Conservation (phyloP, 192 early-diverging fungal genomes). For the Entomortierella parvispora region DNA sequence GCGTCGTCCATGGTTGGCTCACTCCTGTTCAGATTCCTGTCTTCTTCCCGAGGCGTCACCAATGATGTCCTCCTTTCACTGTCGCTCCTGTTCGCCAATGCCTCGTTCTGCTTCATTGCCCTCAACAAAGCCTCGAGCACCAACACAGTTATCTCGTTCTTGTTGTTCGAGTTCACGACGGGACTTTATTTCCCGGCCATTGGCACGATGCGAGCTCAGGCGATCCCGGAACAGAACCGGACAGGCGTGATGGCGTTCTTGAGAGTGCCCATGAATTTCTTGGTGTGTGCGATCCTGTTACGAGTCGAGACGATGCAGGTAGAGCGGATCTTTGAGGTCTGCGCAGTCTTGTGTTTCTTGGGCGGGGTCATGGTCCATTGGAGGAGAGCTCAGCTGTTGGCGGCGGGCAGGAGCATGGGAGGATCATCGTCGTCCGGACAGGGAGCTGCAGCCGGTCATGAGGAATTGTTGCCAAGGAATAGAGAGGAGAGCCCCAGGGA, state of each 20-base stretch:
- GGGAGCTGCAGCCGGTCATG: too few relatives aligned
- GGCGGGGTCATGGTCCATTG: conserved; percentile 46
- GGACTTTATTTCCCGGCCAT: conserved; percentile 69
- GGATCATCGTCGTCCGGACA: too few relatives aligned
- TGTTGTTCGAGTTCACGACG: conserved; percentile 64
- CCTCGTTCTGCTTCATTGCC: conserved; percentile 53
- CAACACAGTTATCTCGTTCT: conserved; percentile 53
- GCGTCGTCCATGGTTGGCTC: conserved; percentile 64
- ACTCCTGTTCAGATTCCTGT: conserved; percentile 53
- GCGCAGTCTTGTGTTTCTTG: conserved; percentile 54
- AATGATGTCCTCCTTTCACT: conserved; percentile 42
- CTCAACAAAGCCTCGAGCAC: conserved; percentile 17
- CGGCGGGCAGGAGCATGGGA: conserved; percentile 6
- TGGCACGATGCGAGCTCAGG: conserved; percentile 58
- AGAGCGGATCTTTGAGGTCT: conserved; percentile 60
- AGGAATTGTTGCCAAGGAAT: too few relatives aligned
- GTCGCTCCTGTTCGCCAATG: conserved; percentile 49
- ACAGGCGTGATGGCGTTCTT: conserved; percentile 68
- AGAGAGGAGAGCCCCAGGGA: too few relatives aligned
- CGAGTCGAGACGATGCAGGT: conserved; percentile 51
- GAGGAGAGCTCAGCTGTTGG: conserved; percentile 12
- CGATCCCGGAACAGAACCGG: conserved; percentile 66
- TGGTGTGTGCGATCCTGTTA: conserved; percentile 59
- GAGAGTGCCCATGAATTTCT: conserved; percentile 72
- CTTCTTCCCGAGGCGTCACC: conserved; percentile 13